These are phyloP conservation scores for Phlebiopsis gigantea DNA, from an alignment of 768 basidiomycete species.

Conservation along the genomic window DNA sequence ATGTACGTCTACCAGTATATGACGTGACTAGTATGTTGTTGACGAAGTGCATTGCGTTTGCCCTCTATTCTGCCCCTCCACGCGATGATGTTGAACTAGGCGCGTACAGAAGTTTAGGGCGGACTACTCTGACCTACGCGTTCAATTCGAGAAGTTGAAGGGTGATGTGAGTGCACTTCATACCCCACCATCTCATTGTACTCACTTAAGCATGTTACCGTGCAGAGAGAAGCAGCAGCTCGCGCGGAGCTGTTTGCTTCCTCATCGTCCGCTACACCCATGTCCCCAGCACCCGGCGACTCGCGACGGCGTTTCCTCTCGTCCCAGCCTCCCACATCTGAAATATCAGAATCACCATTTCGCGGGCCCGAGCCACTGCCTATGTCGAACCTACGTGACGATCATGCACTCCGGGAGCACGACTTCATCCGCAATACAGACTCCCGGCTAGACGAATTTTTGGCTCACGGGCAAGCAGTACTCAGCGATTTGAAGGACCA, in stretches of 20 bases:
- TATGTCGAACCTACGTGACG: slow-evolving; percentile 54
- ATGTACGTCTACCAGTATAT: slow-evolving; percentile 45
- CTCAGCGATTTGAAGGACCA: slow-evolving; percentile 92
- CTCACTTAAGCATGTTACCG: neutral
- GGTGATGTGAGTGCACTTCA: slow-evolving; percentile 39
- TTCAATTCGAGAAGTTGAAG: slow-evolving; percentile 79
- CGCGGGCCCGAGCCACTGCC: slow-evolving; percentile 50
- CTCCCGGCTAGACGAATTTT: slow-evolving; percentile 78
- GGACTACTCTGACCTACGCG: slow-evolving; percentile 80
- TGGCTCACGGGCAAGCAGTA: slow-evolving; percentile 89
- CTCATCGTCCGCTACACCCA: slow-evolving; percentile 31
- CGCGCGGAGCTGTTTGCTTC: slow-evolving; percentile 61
- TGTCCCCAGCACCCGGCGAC: slow-evolving; percentile 42
- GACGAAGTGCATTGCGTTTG: neutral
- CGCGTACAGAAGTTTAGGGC: slow-evolving; percentile 88
- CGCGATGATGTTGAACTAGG: slow-evolving; percentile 35
- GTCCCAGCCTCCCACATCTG: slow-evolving; percentile 26
- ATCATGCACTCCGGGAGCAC: slow-evolving; percentile 83
- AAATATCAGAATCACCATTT: slow-evolving; percentile 83
- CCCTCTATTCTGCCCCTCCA: neutral
- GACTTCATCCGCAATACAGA: slow-evolving; percentile 84
- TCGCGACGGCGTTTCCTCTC: slow-evolving; percentile 60
- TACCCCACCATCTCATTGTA: neutral
- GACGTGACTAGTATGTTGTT: neutral
- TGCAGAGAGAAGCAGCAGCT: slow-evolving; percentile 53